Percentiles rank a stretch among this genome's conserved stretches.
phyloP scores from a whole-genome alignment of 177 flowering plant species.

The Vitis hybrid region DNA sequence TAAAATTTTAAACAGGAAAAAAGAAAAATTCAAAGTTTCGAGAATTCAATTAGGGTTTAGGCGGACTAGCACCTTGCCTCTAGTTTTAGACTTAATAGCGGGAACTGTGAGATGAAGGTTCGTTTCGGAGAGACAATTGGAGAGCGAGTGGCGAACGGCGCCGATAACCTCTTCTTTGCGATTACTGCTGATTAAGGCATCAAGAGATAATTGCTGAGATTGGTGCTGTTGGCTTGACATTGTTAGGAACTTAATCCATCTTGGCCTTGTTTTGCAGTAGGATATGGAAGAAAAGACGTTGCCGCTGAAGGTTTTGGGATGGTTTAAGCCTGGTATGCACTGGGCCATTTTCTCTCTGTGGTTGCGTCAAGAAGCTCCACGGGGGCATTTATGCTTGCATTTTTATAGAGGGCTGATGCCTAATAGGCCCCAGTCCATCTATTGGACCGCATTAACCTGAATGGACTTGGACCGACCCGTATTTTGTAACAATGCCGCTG shows the following conservation, averaged over 20 bases:
- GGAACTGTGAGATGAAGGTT: conserved; percentile 74
- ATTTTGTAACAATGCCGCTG: too few relatives aligned
- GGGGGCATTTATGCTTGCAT: too few relatives aligned
- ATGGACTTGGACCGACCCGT: too few relatives aligned
- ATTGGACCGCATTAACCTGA: too few relatives aligned
- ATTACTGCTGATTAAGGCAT: conserved; percentile 26
- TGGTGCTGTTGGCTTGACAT: conserved; percentile 21
- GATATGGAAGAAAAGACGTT: conserved; percentile 10
- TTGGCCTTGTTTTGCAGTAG: not conserved
- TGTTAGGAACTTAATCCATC: conserved; percentile 14
- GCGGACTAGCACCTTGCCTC: conserved; percentile 70
- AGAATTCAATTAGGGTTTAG: not conserved
- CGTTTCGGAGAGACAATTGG: conserved; percentile 82
- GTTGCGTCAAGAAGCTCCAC: too few relatives aligned
- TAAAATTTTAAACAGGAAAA: not conserved
- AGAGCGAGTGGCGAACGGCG: conserved; percentile 36
- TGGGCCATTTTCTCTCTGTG: conserved; percentile 20
- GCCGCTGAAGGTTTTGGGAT: conserved; percentile 36
- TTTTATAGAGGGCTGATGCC: not conserved
- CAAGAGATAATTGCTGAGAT: conserved; percentile 24
- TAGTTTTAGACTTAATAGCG: conserved; percentile 66
- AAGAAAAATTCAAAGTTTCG: not conserved
- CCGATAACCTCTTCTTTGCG: conserved; percentile 46
- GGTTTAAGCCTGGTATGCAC: conserved; percentile 35
- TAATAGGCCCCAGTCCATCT: too few relatives aligned